Evolutionary conservation across 345 rosid genomes (phyloP).

Genomic region (Citrus trifoliata): DNA sequence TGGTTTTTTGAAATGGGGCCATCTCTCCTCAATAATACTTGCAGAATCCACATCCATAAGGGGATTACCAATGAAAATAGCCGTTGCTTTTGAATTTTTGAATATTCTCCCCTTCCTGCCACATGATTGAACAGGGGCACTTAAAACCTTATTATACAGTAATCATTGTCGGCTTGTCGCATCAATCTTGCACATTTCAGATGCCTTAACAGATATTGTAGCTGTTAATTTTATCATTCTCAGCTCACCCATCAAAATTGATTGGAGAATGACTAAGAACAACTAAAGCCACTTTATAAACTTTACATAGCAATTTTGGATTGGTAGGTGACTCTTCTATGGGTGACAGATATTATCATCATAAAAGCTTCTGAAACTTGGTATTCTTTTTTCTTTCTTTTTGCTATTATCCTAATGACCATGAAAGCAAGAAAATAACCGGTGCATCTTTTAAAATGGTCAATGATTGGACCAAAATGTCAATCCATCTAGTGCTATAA

Average conservation of each 20-base stretch:
- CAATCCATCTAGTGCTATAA: not conserved
- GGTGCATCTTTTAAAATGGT: not conserved
- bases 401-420: not conserved
- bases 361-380: not conserved
- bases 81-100: conserved; percentile 29
- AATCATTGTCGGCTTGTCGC: not conserved
- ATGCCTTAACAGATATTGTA: not conserved
- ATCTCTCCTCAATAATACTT: conserved; percentile 23
- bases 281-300: not conserved
- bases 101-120: conserved; percentile 19
- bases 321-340: not conserved
- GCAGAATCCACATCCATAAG: conserved; percentile 25
- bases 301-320: not conserved
- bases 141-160: conserved; percentile 1
- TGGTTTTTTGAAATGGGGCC: conserved; percentile 10
- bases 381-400: not conserved
- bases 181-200: not conserved
- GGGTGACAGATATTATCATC: conserved; percentile 3
- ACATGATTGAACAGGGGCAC: not conserved
- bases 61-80: conserved; percentile 10
- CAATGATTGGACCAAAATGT: conserved; percentile 9
- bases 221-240: not conserved
- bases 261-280: not conserved
- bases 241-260: not conserved
- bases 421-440: not conserved